phyloP scores from a whole-genome alignment of 73 alveolate genomes.

The Tetrahymena borealis region DNA sequence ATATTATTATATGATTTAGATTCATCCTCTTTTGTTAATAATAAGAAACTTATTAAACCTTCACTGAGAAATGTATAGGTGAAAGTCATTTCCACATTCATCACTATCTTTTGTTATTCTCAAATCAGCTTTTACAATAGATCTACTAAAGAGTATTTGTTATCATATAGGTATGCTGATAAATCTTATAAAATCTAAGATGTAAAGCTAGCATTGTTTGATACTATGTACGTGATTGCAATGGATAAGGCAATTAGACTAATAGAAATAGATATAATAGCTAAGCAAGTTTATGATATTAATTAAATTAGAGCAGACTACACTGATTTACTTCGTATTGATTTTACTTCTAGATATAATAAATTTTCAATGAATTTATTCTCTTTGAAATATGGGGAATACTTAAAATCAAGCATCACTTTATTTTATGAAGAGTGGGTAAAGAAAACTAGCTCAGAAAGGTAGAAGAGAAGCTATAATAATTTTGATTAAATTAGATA shows the following conservation, averaged over 20 bases:
- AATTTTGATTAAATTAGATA: background rate
- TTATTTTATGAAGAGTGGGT: background rate
- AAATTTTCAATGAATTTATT: background rate
- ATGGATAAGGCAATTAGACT: background rate
- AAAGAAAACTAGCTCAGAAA: background rate
- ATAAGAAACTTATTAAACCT: background rate
- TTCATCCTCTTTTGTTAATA: background rate
- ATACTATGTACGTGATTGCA: background rate
- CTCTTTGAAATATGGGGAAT: background rate
- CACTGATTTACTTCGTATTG: background rate
- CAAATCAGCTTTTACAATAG: background rate
- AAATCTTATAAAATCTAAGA: background rate
- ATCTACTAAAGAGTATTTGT: background rate
- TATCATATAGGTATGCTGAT: background rate
- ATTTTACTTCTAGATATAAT: background rate
- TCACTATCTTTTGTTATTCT: background rate
- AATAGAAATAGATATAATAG: background rate
- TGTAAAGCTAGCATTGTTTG: background rate
- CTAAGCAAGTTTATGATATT: background rate
- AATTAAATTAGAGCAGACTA: background rate
- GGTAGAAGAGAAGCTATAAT: background rate
- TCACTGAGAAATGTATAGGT: background rate
- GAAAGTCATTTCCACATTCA: background rate
- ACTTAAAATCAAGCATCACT: background rate
- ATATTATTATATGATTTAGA: background rate